These are phyloP conservation scores for Monosporascus sp. DNA, from an alignment of 2,329 filamentous ascomycete species.

Conservation along the genomic window DNA sequence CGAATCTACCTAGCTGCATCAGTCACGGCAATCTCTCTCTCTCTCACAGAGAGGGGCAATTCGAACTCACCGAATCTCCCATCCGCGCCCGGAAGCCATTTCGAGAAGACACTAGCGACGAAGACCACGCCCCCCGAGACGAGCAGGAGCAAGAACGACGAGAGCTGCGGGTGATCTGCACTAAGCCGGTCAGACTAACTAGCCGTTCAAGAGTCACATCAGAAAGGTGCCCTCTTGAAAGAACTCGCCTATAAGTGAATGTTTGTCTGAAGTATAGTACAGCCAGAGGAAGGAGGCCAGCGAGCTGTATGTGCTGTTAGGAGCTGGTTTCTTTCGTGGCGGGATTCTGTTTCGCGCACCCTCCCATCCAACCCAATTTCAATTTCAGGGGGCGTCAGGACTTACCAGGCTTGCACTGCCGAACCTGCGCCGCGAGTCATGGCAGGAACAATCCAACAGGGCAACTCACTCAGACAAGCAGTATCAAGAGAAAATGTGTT, in stretches of 20 bases:
- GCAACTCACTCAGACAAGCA: background rate
- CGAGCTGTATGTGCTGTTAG: conserved; percentile 29
- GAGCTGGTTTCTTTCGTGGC: background rate
- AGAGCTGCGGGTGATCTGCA: conserved; percentile 44
- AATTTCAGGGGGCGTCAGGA: background rate
- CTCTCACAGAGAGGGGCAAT: background rate
- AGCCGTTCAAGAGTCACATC: background rate
- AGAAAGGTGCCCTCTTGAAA: background rate
- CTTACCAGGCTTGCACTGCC: background rate
- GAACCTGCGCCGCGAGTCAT: background rate
- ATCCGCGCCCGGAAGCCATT: conserved; percentile 42
- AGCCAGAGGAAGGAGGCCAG: conserved; percentile 44
- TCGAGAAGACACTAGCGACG: conserved; percentile 35
- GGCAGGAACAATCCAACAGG: background rate
- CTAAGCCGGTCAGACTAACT: conserved; percentile 6
- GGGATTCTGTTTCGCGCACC: background rate
- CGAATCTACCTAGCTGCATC: conserved; percentile 14
- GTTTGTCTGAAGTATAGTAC: conserved; percentile 39
- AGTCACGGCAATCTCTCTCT: background rate
- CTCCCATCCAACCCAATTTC: background rate
- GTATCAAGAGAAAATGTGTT: no score
- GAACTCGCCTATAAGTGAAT: conserved; percentile 42
- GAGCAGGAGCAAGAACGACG: conserved; percentile 41
- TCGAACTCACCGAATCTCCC: conserved; percentile 37
- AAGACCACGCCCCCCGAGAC: conserved; percentile 39